phyloP scores from a whole-genome alignment of 345 rosid genomes.

The Triadica sebifera region DNA sequence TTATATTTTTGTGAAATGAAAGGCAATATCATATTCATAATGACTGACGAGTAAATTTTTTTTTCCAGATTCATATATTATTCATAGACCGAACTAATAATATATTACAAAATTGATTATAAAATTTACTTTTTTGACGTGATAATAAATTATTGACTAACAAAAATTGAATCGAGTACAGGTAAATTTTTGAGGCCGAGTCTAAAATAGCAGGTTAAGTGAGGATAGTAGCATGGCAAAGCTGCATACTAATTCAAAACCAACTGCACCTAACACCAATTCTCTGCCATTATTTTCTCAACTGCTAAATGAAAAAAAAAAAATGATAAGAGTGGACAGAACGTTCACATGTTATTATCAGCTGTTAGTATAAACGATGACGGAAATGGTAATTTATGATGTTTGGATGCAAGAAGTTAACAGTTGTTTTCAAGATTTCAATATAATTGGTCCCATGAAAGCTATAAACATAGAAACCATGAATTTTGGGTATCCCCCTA shows the following conservation, averaged over 20 bases:
- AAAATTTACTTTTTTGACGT: no score
- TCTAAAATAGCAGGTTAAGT: not conserved
- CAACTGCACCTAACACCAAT: conserved; percentile 18
- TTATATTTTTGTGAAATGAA: not conserved
- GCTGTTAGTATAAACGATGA: not conserved
- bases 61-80: not conserved
- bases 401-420: conserved; percentile 10
- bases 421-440: conserved; percentile 16
- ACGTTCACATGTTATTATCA: conserved; percentile 1
- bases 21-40: not conserved
- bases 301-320: not conserved
- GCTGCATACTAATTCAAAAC: conserved; percentile 9
- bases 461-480: not conserved
- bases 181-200: no score
- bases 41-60: not conserved
- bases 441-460: not conserved
- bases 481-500: not conserved
- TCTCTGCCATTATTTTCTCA: conserved; percentile 11
- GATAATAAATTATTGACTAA: no score
- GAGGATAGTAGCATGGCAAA: no score
- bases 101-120: not conserved
- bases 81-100: not conserved
- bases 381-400: conserved; percentile 1
- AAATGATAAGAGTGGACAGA: not conserved
- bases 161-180: no score